phyloP scores from a whole-genome alignment of 2,329 filamentous ascomycete genomes.

The Aspergillus novofumigatus region DNA sequence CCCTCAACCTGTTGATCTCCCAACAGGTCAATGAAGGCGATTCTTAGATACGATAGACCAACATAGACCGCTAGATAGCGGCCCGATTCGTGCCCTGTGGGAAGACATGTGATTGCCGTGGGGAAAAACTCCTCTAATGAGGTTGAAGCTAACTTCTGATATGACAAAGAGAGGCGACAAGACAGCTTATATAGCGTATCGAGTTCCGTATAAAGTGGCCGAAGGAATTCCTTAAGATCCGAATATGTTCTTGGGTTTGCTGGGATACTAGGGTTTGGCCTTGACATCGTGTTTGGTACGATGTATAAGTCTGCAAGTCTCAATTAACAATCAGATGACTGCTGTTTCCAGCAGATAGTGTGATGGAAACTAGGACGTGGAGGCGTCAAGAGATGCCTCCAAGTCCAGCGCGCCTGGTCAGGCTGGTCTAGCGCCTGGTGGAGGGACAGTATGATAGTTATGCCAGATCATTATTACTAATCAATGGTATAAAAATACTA shows the following conservation, averaged over 20 bases:
- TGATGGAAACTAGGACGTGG: no score
- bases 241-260: neutral
- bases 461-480: no score
- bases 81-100: constrained; percentile 49
- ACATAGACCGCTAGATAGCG: constrained; percentile 52
- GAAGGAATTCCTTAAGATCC: constrained; percentile 23
- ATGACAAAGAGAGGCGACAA: constrained; percentile 33
- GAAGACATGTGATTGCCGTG: constrained; percentile 38
- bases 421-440: no score
- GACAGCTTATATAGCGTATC: constrained; percentile 33
- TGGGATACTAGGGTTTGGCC: neutral
- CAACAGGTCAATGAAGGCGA: constrained; percentile 49
- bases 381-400: no score
- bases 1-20: constrained; percentile 33
- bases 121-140: constrained; percentile 42
- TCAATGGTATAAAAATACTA: no score
- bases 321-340: neutral
- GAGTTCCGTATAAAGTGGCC: constrained; percentile 27
- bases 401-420: no score
- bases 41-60: constrained; percentile 49
- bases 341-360: neutral
- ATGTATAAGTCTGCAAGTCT: neutral
- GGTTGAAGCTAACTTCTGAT: constrained; percentile 31
- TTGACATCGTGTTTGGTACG: neutral
- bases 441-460: no score